Conservation (phyloP, 768 basidiomycete genomes). For the Tubosaeta sp. region DNA sequence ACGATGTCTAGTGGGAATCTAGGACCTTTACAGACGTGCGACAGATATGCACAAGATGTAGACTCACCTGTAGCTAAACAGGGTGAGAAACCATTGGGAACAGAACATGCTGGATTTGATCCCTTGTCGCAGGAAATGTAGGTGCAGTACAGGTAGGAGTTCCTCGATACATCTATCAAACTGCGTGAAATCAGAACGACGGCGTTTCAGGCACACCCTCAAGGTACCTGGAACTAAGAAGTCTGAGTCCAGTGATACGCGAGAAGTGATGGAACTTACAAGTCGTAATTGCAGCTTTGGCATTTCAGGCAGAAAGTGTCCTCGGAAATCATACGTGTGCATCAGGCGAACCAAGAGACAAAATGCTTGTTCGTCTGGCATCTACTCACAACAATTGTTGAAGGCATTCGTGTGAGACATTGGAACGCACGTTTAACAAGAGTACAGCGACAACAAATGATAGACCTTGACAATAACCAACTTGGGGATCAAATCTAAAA, state of each 20-base stretch:
- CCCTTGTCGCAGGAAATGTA: slow-evolving; percentile 91
- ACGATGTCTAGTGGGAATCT: slow-evolving; percentile 95
- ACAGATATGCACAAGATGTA: not conserved
- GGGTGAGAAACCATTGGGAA: slow-evolving; percentile 96
- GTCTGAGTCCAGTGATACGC: not conserved
- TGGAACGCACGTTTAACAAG: slow-evolving; percentile 70
- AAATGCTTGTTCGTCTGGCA: slow-evolving; percentile 99
- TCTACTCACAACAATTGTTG: slow-evolving; percentile 45
- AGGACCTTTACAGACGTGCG: not conserved
- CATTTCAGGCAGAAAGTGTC: slow-evolving; percentile 99
- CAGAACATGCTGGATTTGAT: slow-evolving; percentile 98
- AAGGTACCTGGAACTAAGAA: slow-evolving; percentile 55
- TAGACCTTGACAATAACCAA: slow-evolving; percentile 96
- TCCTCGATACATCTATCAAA: slow-evolving; percentile 96
- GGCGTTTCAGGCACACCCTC: slow-evolving; percentile 1
- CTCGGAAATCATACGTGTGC: slow-evolving; percentile 93
- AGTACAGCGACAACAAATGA: slow-evolving; percentile 95
- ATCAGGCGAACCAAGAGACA: slow-evolving; percentile 91
- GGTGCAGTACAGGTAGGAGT: slow-evolving; percentile 82
- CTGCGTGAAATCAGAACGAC: slow-evolving; percentile 37
- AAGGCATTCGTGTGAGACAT: not conserved
- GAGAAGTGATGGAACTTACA: slow-evolving; percentile 38
- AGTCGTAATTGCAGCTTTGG: slow-evolving; percentile 92
- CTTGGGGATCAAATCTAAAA: slow-evolving; percentile 78
- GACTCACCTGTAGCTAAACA: slow-evolving; percentile 88